Percentiles rank a stretch among this genome's conserved stretches.
These are phyloP conservation scores for Hura crepitans DNA, from an alignment of 441 rosid species.

Conservation along the genomic window DNA sequence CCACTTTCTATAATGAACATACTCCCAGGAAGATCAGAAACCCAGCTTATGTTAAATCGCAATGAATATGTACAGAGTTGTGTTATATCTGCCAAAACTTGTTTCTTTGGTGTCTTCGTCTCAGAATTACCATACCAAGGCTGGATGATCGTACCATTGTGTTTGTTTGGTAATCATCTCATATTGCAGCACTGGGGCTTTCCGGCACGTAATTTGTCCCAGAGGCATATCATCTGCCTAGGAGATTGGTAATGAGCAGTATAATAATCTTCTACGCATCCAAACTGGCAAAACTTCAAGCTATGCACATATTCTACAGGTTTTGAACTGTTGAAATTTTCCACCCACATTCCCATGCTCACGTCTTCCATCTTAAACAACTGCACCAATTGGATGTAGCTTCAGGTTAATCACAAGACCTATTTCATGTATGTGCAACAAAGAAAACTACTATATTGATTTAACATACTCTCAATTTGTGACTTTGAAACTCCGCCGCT, in stretches of 20 bases:
- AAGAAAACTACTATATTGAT: neutral
- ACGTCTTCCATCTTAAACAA: slow-evolving; percentile 97
- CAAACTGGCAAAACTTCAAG: slow-evolving; percentile 74
- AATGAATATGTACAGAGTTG: slow-evolving; percentile 40
- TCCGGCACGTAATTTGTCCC: slow-evolving; percentile 67
- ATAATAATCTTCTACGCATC: slow-evolving; percentile 74
- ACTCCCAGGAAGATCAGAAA: slow-evolving; percentile 7
- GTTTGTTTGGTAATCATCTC: slow-evolving; percentile 41
- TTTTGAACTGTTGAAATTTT: slow-evolving; percentile 66
- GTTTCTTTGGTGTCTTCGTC: slow-evolving; percentile 17
- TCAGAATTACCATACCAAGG: slow-evolving; percentile 15
- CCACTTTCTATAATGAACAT: neutral
- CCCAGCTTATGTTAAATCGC: slow-evolving; percentile 16
- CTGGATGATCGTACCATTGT: neutral
- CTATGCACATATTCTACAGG: slow-evolving; percentile 77
- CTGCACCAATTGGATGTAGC: slow-evolving; percentile 35
- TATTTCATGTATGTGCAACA: neutral
- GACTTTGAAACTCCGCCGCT: slow-evolving; percentile 66
- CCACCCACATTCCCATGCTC: slow-evolving; percentile 99
- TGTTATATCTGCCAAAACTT: slow-evolving; percentile 40
- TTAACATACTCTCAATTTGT: slow-evolving; percentile 57
- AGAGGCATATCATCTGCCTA: slow-evolving; percentile 90
- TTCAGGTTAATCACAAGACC: neutral
- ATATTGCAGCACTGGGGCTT: slow-evolving; percentile 76
- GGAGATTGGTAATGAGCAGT: slow-evolving; percentile 99